Evolutionary conservation across 306 rosid genomes (phyloP), one percentile per base, ranked within the genome.

Genomic region (Acacia melanoxylon): DNA sequence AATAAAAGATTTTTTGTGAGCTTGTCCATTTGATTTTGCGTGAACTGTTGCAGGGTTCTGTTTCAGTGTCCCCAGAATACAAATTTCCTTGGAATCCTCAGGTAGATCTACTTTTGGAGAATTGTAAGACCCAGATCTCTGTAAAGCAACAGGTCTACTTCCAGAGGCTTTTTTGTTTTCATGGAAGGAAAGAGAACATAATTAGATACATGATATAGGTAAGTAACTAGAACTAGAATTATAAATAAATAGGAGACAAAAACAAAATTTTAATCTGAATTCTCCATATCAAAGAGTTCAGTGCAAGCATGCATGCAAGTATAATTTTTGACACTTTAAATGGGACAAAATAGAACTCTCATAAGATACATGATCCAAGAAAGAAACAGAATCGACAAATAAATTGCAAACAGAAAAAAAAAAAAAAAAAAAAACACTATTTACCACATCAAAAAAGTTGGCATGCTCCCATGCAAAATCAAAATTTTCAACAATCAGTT

Each of bases 111-210:
- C 86, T 79, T 84, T 86, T 0, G 88, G 83, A 83, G 90, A 85
- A 76, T 74, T 85, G 40, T 70, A 83, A 66, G 93, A 86, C 45
- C 82, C 88, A 51, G 85, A 73, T 72, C 79, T 87, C 68, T 45
- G 86, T 20, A 87, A 62, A 56, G 78, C 24, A 90, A 80, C 83
- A 71, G 90, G 91, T 85, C 84, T 89, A 75, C 92, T 90, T 27
- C 93, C 94, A 48, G 92, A 80, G 78, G 97, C 98, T 93, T 81
- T 52, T 52, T 14, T 19, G 24, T 52, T 17, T 25, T 3, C 56
- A 85, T 29, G 77, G 78, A 75, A 59, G 72, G 79, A 69, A 80
- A 68, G 4, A 35, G 56, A 12, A 44, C 14, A 37, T 76, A 15
- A 72, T 76, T 31, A 77, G 81, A 82, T 69, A 73, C 51, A 62